phyloP scores from a whole-genome alignment of 352 stramenopile species.

The Blastocystis sp. region DNA sequence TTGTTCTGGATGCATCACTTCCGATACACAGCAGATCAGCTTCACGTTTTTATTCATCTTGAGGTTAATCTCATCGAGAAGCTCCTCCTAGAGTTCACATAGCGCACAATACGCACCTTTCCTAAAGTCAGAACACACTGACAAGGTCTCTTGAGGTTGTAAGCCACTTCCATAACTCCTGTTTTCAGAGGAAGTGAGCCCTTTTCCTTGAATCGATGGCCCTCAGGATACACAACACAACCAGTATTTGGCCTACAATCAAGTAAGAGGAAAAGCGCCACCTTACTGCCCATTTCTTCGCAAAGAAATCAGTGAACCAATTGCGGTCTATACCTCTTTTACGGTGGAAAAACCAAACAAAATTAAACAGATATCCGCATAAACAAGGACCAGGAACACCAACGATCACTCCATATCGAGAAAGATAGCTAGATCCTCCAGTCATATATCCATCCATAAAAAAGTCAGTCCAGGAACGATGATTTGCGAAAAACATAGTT shows the following conservation, averaged over 20 bases:
- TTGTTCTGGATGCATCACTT: constrained; percentile 34
- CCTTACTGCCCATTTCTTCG: constrained; percentile 11
- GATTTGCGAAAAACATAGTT: constrained; percentile 59
- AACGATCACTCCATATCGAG: constrained; percentile 42
- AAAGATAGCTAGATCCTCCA: constrained; percentile 51
- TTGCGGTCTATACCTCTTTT: constrained; percentile 47
- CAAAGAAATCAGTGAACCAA: constrained; percentile 60
- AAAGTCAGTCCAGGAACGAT: constrained; percentile 59
- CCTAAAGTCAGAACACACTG: constrained; percentile 12
- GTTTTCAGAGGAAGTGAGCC: constrained; percentile 43
- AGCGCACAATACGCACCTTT: background rate
- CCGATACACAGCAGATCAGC: constrained; percentile 1
- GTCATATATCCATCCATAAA: constrained; percentile 51
- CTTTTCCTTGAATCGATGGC: constrained; percentile 42
- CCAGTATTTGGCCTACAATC: background rate
- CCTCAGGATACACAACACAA: constrained; percentile 55
- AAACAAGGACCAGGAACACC: constrained; percentile 55
- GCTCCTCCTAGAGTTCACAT: constrained; percentile 12
- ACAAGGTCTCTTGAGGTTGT: constrained; percentile 36
- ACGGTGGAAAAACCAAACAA: constrained; percentile 59
- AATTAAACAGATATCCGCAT: constrained; percentile 36
- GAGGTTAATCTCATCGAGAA: constrained; percentile 51
- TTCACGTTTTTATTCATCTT: background rate
- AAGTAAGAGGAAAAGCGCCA: background rate
- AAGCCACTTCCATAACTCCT: constrained; percentile 51